Evolutionary conservation across 176 grass and related monocot genomes (phyloP).

Genomic region (Avena sativa): DNA sequence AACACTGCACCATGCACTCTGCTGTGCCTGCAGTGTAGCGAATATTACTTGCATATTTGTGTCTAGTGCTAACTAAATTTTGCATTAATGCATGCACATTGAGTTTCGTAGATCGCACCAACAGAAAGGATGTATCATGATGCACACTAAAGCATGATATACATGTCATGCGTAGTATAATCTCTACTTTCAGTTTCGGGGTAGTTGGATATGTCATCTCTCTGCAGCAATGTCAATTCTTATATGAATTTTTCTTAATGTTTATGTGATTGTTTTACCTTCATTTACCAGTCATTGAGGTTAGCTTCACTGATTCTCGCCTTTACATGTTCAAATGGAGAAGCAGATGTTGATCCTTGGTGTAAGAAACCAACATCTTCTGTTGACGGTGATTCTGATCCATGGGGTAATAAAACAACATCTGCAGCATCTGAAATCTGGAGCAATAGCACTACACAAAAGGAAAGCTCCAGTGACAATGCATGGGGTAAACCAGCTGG

Average conservation of each 20-base stretch:
- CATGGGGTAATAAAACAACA: slow-evolving; percentile 54
- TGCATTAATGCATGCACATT: slow-evolving; percentile 10
- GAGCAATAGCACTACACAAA: slow-evolving; percentile 42
- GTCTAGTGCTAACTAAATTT: not conserved
- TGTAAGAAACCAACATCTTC: slow-evolving; percentile 43
- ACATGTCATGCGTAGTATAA: not conserved
- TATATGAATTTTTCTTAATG: not conserved
- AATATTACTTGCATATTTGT: slow-evolving; percentile 6
- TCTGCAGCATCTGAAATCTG: slow-evolving; percentile 45
- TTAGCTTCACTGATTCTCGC: slow-evolving; percentile 16
- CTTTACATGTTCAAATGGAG: slow-evolving; percentile 50
- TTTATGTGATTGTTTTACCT: slow-evolving; percentile 14
- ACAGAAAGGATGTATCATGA: not conserved
- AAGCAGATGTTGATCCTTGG: slow-evolving; percentile 59
- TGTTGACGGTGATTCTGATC: slow-evolving; percentile 48
- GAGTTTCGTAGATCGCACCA: not conserved
- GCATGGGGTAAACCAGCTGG: slow-evolving; percentile 53
- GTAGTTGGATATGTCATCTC: slow-evolving; percentile 2
- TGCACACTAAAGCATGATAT: slow-evolving; percentile 3
- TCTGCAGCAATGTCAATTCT: slow-evolving; percentile 8
- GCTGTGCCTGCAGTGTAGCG: slow-evolving; percentile 8
- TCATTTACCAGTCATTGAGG: slow-evolving; percentile 20
- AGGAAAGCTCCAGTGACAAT: slow-evolving; percentile 35
- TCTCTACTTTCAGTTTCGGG: not conserved
- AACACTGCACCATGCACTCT: not conserved